Evolutionary conservation across 176 grass and related monocot species (phyloP).

Genomic region (Zea luxurians): DNA sequence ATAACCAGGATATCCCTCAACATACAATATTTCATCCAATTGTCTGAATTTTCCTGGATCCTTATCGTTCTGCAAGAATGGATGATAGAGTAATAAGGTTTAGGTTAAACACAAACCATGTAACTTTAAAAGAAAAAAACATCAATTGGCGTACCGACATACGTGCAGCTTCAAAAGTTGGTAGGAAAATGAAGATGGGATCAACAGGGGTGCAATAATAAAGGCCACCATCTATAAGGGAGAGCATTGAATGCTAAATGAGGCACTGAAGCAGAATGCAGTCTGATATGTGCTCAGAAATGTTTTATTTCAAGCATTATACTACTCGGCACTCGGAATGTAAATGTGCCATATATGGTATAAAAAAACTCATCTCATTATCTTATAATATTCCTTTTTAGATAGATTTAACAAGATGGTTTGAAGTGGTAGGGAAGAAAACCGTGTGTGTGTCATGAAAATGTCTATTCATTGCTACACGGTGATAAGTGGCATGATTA

Average conservation of each 20-base stretch:
- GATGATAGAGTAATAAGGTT: neutral
- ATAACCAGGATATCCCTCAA: slow-evolving; percentile 90
- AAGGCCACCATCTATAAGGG: slow-evolving; percentile 77
- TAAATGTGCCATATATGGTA: slow-evolving; percentile 1
- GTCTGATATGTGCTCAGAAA: neutral
- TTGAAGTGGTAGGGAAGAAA: slow-evolving; percentile 4
- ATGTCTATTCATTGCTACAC: neutral
- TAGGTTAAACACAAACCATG: slow-evolving; percentile 20
- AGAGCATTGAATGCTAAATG: slow-evolving; percentile 22
- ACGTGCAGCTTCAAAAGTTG: slow-evolving; percentile 68
- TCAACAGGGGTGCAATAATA: slow-evolving; percentile 81
- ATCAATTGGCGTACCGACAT: slow-evolving; percentile 58
- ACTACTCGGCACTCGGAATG: neutral
- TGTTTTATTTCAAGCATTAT: neutral
- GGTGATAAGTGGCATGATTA: neutral
- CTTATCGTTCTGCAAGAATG: slow-evolving; percentile 55
- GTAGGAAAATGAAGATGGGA: slow-evolving; percentile 80
- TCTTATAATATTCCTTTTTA: neutral
- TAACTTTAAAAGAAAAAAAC: slow-evolving; percentile 10
- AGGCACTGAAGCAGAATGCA: neutral
- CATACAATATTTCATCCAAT: slow-evolving; percentile 86
- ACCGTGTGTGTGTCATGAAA: neutral
- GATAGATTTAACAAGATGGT: neutral
- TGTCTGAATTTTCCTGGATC: slow-evolving; percentile 86
- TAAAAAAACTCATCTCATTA: neutral